Evolutionary conservation across 371 early-diverging fungal species (phyloP).

Genomic region (Sporodiniella umbellata): DNA sequence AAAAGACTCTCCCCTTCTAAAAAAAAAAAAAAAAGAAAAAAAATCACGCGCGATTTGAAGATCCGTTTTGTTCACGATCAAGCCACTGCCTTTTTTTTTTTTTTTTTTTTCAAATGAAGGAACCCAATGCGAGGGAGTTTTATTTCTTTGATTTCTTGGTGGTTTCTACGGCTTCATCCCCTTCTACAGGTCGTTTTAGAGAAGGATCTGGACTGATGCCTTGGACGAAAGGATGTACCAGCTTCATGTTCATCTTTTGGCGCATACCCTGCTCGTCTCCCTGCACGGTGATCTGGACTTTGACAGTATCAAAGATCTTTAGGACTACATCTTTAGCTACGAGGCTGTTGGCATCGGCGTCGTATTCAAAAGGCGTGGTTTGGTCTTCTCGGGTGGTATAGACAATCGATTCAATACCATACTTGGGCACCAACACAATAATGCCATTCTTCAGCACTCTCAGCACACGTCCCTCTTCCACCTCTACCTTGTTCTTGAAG

Average conservation of each 20-base stretch:
- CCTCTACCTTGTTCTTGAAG: conserved; percentile 84
- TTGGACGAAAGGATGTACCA: conserved; percentile 59
- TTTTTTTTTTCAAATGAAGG: too few species aligned
- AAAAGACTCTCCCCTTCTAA: too few species aligned
- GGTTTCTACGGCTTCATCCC: not conserved
- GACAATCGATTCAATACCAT: conserved; percentile 93
- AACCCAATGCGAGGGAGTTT: too few species aligned
- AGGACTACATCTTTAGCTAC: conserved; percentile 50
- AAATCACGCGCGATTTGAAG: too few species aligned
- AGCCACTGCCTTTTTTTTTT: too few species aligned
- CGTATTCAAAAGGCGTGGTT: conserved; percentile 29
- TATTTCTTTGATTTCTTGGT: conserved; percentile 7
- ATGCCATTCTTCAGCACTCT: conserved; percentile 93
- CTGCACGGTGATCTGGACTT: conserved; percentile 75
- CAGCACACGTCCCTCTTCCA: conserved; percentile 87
- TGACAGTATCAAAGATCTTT: conserved; percentile 73
- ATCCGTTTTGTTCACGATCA: too few species aligned
- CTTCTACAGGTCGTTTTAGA: conserved; percentile 6
- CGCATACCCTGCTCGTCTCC: conserved; percentile 71
- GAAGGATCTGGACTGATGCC: conserved; percentile 7
- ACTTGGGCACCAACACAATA: conserved; percentile 87
- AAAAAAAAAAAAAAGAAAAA: too few species aligned
- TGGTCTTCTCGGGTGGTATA: conserved; percentile 45
- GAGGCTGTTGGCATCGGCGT: conserved; percentile 31
- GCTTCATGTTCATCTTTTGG: conserved; percentile 62